phyloP scores from a whole-genome alignment of 2,329 filamentous ascomycete genomes.

The Aureobasidium pullulans region DNA sequence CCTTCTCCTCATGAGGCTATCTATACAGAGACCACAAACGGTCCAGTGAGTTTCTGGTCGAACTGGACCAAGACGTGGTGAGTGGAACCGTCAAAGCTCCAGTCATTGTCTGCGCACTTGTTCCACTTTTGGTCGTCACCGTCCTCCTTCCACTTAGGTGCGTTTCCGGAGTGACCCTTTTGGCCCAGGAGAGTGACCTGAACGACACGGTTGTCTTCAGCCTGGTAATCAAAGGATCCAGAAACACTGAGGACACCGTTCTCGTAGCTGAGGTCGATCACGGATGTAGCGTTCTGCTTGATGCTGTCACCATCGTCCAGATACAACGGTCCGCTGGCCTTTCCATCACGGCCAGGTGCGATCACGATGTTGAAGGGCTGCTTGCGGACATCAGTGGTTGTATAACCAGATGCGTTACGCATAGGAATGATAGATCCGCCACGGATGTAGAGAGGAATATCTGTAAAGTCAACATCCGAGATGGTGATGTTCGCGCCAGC shows the following conservation, averaged over 20 bases:
- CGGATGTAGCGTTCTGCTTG: slow-evolving; percentile 47
- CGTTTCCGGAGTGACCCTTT: neutral
- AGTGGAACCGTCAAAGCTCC: neutral
- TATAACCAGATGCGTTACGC: slow-evolving; percentile 50
- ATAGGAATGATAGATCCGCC: slow-evolving; percentile 58
- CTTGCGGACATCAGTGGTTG: slow-evolving; percentile 54
- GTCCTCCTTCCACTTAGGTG: neutral
- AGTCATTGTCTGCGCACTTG: neutral
- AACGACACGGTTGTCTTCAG: neutral
- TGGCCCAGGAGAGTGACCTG: neutral
- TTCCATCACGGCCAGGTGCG: slow-evolving; percentile 55
- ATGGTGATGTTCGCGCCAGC: slow-evolving; percentile 38
- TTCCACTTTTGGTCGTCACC: neutral
- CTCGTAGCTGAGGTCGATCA: slow-evolving; percentile 53
- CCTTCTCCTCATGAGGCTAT: neutral
- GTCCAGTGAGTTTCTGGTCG: neutral
- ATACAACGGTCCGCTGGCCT: slow-evolving; percentile 61
- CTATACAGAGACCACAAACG: neutral
- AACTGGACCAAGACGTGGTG: neutral
- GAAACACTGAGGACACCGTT: slow-evolving; percentile 39
- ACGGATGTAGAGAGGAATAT: slow-evolving; percentile 61
- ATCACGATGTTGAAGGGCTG: slow-evolving; percentile 66
- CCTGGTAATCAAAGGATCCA: slow-evolving; percentile 13
- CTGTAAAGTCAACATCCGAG: slow-evolving; percentile 39
- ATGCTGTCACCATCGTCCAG: slow-evolving; percentile 70